Evolutionary conservation across 768 basidiomycete species (phyloP), one percentile per base, ranked within the genome.

Genomic region (Multifurca ochricompacta): DNA sequence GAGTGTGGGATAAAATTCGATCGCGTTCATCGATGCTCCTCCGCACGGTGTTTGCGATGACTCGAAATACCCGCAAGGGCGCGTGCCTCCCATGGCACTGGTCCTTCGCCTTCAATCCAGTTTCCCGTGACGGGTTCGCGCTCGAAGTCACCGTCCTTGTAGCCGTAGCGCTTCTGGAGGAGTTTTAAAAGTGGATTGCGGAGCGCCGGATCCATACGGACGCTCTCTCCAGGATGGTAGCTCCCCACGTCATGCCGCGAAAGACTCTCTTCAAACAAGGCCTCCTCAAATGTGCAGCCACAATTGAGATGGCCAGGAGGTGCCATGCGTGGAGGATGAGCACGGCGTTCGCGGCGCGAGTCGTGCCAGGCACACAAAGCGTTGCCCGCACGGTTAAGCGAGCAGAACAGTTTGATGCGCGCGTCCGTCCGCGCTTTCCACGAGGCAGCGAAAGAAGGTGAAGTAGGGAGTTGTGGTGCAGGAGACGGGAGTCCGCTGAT

Each of bases 361-460:
- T 92, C 90, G 63, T 92, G 89, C 89, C 89, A 92, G 3, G 90
- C 83, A 66, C 89, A 91, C 32, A 91, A 77, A 1, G 89, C 88
- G 61, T 92, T 92, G 30, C 90, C 90, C 0, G 89, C 89, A 47
- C 90, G 81, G 68, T 92, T 91, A 28, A 87, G 73, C 3, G 88
- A 85, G 67, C 89, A 92, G 69, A 83, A 85, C 40, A 80, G 73
- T 51, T 79, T 79, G 59, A 74, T 71, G 34, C 90, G 85, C 5
- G 83, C 79, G 19, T 87, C 82, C 0, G 87, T 91, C 54, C 89
- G 84, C 8, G 75, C 72, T 44, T 76, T 77, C 89, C 89, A 91
- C 3, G 79, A 74, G 27, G 73, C 69, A 42, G 81, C 75, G 70
- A 85, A 83, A 18, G 73, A 61, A 4, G 65, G 54, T 14, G 77